Base-by-base conservation (phyloP, 176 grass and related monocot genomes). In the Bonia amplexicaulis region DNA sequence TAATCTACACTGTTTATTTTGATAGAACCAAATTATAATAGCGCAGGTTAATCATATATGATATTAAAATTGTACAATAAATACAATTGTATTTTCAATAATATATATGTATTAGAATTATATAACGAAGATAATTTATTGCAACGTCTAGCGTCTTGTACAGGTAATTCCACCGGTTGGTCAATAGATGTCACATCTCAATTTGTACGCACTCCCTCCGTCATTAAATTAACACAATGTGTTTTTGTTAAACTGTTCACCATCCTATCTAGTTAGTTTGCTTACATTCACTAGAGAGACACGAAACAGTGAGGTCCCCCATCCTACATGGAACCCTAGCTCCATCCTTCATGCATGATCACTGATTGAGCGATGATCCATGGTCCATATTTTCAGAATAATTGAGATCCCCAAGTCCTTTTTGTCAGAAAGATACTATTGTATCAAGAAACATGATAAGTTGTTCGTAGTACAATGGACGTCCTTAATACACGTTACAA, bases 371-470 rank as follows among this genome's bases (percentile, higher is more conserved):
- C 83, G 77, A 86, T 72, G 47, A 82, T 90, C 46, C 7, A 47
- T 26, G 72, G 78, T 48, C 78, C 49, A 47, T 51, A 74, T 41
- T 45, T 10, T 53, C 29, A 31, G 27, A 82, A 90, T 90, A 48
- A 90, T 90, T 82, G 55, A 77, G 54, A 49, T 71, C 25, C 53
- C 2, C 37, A 33, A 71, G 58, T 73, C 69, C 44, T 54, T 19
- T 58, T 14, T 51, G 71, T 77, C 25, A n/a, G 55, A 57, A 86
- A 86, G 67, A 85, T 89, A 69, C 70, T 51, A 35, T 31, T 71
- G 85, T 52, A 78, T 71, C 74, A 64, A 55, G 23, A 83, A 78
- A 83, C 66, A 8, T 35, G 7, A 88, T 71, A 33, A 63, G 31
- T 15, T 61, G n/a, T 60, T 37, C 75, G 33, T 52, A 52, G 35